Percentiles rank a stretch among this genome's conserved stretches.
Evolutionary conservation across 2,329 filamentous ascomycete species (phyloP).

Genomic region (Penicillium sp.): DNA sequence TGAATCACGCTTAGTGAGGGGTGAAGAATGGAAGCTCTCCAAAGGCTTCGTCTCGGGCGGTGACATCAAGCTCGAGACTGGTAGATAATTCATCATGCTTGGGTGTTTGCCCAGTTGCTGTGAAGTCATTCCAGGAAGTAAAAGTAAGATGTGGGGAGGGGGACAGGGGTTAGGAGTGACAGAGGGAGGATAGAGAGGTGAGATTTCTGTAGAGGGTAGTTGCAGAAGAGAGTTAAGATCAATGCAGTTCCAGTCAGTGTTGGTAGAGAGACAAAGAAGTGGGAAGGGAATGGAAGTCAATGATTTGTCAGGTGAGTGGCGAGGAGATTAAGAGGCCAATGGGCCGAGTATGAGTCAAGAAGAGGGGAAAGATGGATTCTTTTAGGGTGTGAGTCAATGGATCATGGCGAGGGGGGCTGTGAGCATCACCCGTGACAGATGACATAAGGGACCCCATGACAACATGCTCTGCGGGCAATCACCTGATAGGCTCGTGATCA

Average conservation of each 20-base stretch:
- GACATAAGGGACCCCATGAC: conserved; percentile 19
- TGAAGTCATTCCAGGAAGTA: conserved; percentile 24
- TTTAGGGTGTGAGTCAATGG: conserved; percentile 12
- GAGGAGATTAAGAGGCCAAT: conserved; percentile 1
- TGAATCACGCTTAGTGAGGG: conserved; percentile 26
- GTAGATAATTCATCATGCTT: conserved; percentile 39
- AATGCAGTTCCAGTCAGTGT: too few species aligned
- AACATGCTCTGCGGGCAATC: conserved; percentile 19
- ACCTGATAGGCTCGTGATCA: conserved; percentile 5
- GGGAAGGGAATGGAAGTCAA: conserved; percentile 22
- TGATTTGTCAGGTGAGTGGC: conserved; percentile 23
- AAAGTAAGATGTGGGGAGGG: background rate
- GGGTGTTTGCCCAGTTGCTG: conserved; percentile 21
- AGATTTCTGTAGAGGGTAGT: background rate
- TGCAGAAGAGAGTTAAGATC: background rate
- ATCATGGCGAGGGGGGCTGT: conserved; percentile 11
- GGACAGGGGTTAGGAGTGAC: conserved; percentile 1
- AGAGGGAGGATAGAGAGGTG: conserved; percentile 1
- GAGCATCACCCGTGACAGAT: conserved; percentile 15
- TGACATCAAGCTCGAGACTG: conserved; percentile 44
- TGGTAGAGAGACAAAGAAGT: conserved; percentile 8
- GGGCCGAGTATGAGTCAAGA: conserved; percentile 1
- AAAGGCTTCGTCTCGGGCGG: conserved; percentile 47
- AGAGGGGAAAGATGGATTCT: background rate
- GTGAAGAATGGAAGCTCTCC: conserved; percentile 41